These are phyloP conservation scores for Eutypa lata DNA, from an alignment of 2,329 filamentous ascomycete genomes.

Conservation along the genomic window DNA sequence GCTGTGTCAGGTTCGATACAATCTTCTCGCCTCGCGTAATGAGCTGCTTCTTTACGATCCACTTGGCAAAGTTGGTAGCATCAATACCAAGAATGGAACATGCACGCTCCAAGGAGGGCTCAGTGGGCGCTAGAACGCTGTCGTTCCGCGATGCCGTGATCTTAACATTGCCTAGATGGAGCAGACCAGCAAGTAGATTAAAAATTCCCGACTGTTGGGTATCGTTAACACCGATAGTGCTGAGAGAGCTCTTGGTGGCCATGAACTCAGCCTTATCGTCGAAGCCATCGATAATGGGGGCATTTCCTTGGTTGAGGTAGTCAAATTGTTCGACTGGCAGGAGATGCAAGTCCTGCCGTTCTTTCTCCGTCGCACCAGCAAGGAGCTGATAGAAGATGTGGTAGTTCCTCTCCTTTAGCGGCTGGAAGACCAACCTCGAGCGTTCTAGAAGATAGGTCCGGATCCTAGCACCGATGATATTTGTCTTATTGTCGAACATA, in stretches of 20 bases:
- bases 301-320: slow-evolving; percentile 92
- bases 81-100: slow-evolving; percentile 86
- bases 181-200: slow-evolving; percentile 80
- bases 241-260: slow-evolving; percentile 80
- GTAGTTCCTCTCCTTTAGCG: slow-evolving; percentile 96
- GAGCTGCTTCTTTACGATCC: slow-evolving; percentile 98
- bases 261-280: slow-evolving; percentile 94
- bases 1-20: slow-evolving; percentile 87
- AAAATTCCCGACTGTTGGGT: slow-evolving; percentile 82
- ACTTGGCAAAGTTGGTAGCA: slow-evolving; percentile 82
- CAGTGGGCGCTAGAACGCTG: slow-evolving; percentile 74
- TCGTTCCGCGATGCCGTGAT: slow-evolving; percentile 89
- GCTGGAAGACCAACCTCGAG: slow-evolving; percentile 94
- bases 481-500: slow-evolving; percentile 93
- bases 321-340: slow-evolving; percentile 86
- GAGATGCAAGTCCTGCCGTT: slow-evolving; percentile 76
- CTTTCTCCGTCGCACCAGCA: slow-evolving; percentile 81
- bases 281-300: slow-evolving; percentile 87
- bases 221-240: slow-evolving; percentile 78
- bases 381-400: slow-evolving; percentile 99
- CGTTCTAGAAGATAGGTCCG: slow-evolving; percentile 93
- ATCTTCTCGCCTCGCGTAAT: slow-evolving; percentile 97
- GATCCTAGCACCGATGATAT: slow-evolving; percentile 97
- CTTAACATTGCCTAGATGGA: slow-evolving; percentile 95
- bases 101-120: slow-evolving; percentile 79